Percentiles rank a stretch among this genome's conserved stretches.
Evolutionary conservation across 305 asterid genomes (phyloP).

Genomic region (Stenogyne calaminthoides): DNA sequence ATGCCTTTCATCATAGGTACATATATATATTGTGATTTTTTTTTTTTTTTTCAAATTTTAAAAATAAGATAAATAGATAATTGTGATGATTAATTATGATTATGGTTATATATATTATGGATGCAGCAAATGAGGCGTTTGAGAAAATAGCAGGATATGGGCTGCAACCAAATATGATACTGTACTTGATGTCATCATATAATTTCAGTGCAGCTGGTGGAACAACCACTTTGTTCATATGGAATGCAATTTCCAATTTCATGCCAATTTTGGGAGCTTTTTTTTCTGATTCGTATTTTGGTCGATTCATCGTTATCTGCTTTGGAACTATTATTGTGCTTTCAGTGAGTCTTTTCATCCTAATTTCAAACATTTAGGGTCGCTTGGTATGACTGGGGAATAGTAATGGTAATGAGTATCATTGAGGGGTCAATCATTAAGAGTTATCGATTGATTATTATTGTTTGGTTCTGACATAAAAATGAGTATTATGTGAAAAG

Average conservation of each 20-base stretch:
- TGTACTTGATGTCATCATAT: constrained; percentile 52
- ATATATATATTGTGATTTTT: too few species aligned
- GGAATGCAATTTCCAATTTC: constrained; percentile 67
- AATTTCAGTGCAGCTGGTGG: constrained; percentile 53
- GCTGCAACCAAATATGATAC: constrained; percentile 60
- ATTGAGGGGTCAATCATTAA: too few species aligned
- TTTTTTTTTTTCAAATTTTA: too few species aligned
- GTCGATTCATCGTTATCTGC: constrained; percentile 63
- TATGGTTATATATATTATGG: background rate
- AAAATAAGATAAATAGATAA: too few species aligned
- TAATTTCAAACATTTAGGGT: too few species aligned
- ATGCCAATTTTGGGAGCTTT: constrained; percentile 76
- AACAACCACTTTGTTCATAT: constrained; percentile 47
- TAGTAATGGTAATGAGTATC: too few species aligned
- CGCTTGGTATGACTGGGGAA: too few species aligned
- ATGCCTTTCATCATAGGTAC: constrained; percentile 71
- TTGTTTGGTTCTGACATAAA: too few species aligned
- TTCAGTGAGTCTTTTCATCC: constrained; percentile 36
- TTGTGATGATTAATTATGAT: background rate
- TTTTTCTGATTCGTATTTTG: constrained; percentile 73
- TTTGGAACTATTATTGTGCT: constrained; percentile 45
- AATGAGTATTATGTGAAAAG: too few species aligned
- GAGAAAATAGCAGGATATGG: constrained; percentile 74
- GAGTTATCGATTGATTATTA: too few species aligned
- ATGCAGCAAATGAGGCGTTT: constrained; percentile 67